Evolutionary conservation across 768 basidiomycete genomes (phyloP), one percentile per base, ranked within the genome.

Genomic region (Aureoboletus auriporus): DNA sequence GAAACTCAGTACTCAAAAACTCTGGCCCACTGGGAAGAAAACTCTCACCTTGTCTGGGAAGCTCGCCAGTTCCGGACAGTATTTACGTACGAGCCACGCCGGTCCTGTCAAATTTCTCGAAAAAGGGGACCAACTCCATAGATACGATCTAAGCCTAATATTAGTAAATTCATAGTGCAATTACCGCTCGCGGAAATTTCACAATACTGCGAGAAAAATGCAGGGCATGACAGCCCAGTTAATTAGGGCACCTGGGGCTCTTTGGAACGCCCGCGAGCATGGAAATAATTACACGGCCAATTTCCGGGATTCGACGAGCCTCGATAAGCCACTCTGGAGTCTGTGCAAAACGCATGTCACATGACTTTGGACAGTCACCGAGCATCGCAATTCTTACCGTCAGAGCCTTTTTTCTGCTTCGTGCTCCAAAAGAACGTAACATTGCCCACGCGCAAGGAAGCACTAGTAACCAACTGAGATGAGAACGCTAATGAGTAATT

Each of bases 181-280:
- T 64, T 60, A 60, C 66, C 60, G 60, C 54, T 51, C 46, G 37
- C 57, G 59, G 62, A 57, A 52, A 61, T 67, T 56, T 62, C 51
- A 53, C 54, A 29, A 37, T 53, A 52, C 61, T 61, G 58, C 60
- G 56, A 60, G 54, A 56, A 56, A 50, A 65, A 53, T 29, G 54
- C 44, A 49, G 56, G 44, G 39, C 40, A 54, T 28, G 51, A 54
- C 49, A 51, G 35, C 45, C 53, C 36, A 45, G 46, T 41, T 50
- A 35, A 52, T 51, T 37, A 46, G 16, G 23, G 36, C 39, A 31
- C 31, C 34, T 17, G 47, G 49, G 52, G 44, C 38, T 27, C 30
- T 43, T 34, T 4, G 27, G 20, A 44, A 17, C 26, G 42, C 30
- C 36, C 7, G 40, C 40, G 47, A 33, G 55, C 51, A 49, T 54